Conservation (phyloP, 2,329 filamentous ascomycete species). For the Apiospora aurea region DNA sequence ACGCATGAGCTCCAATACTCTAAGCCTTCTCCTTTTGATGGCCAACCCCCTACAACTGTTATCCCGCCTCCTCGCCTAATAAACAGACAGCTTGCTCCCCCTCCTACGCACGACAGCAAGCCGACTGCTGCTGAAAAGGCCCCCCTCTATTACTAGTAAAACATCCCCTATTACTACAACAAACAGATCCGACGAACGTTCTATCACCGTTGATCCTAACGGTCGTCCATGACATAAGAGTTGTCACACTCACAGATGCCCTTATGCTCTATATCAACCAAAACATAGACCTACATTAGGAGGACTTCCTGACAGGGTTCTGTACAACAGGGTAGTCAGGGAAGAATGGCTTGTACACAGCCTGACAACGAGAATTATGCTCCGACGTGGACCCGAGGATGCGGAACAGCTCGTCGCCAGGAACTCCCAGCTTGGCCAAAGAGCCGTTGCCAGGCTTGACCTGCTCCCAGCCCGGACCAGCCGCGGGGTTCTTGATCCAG, state of each 20-base stretch:
- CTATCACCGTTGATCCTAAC: no score
- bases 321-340: conserved; percentile 27
- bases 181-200: no score
- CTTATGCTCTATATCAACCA: not conserved
- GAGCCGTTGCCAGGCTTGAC: conserved; percentile 40
- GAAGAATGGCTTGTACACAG: conserved; percentile 29
- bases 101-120: no score
- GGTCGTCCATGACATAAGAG: no score
- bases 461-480: conserved; percentile 50
- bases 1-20: no score
- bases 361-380: conserved; percentile 44
- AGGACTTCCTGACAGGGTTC: conserved; percentile 21
- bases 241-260: not conserved
- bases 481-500: conserved; percentile 52
- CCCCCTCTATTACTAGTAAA: no score
- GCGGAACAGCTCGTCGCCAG: conserved; percentile 43
- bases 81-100: no score
- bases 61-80: no score
- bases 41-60: no score
- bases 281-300: not conserved
- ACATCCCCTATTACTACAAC: no score
- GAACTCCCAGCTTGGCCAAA: conserved; percentile 43
- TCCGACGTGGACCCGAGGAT: conserved; percentile 40
- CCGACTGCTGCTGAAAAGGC: no score
- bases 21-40: no score